Base-by-base conservation (phyloP, 768 basidiomycete species). In the Sistotremastrum niveocremeum region DNA sequence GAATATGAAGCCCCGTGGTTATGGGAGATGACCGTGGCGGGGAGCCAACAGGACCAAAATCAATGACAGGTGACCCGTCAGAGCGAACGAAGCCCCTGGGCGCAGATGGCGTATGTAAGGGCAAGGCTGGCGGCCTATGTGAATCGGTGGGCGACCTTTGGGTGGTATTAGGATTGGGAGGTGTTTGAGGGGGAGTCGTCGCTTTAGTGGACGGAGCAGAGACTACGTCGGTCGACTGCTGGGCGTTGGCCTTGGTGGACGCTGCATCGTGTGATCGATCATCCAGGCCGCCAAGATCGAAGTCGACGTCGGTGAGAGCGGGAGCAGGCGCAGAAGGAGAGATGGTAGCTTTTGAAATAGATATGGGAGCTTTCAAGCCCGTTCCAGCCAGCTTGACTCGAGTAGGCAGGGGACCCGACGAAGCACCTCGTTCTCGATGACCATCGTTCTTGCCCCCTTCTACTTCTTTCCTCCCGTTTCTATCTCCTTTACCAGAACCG, bases 41-140 rank as follows among this genome's bases (percentile, higher is more conserved):
- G 3, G 84, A 85, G 2, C 87, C 87, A 49, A 89, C 86, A 10
- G 87, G 84, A 6, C 86, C 86, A 54, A 84, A 80, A 57, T 84
- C 84, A 41, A 67, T 64, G 34, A 66, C 60, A 39, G 60, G 53
- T 45, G 63, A 46, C 40, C 66, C 48, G 55, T 58, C 57, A 37
- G 65, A 56, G 44, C 66, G 59, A 34, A 68, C 51, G 39, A 71
- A 62, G 30, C 70, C 65, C 35, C 76, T 77, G 8, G 76, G 76
- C 0, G 72, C 72, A 33, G 59, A 64, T 20, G 70, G 60, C 6
- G 58, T 62, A 45, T 71, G 77, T 31, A 73, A 64, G 1, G 80
- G 79, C 32, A 80, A 68, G 1, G 74, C 68, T 8, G 66, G 65
- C 2, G 75, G 37, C 30, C 43, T 54, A 28, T 52, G 49, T n/a